Evolutionary conservation across 2,329 filamentous ascomycete species (phyloP), one percentile per base, ranked within the genome.

Genomic region (Setomelanomma holmii): DNA sequence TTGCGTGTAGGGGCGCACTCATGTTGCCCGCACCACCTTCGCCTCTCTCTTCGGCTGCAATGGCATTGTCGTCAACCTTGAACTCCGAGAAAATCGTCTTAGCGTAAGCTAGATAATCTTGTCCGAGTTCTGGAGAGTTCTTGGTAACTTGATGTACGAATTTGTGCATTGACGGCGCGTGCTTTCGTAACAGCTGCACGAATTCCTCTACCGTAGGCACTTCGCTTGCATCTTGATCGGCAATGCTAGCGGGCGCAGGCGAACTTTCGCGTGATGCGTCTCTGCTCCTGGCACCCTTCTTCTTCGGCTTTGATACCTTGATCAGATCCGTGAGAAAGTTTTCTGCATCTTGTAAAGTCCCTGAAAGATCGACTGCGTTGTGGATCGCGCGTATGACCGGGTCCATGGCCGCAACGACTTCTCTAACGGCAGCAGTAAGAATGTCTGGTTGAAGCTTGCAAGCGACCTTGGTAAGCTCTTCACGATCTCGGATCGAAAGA

Each of bases 331-430:
- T 82, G 19, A 93, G 69, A 64, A 95, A 92, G 8, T 76, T 78
- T 67, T 93, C 86, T 1, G 84, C 78, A 30, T 90, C 86, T 33
- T 82, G 81, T 5, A 93, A 73, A 17, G 90, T 89, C 34, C 86
- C 86, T 27, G 84, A 85, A 5, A 93, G 79, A 64, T 93, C 88
- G 20, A 92, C 82, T 2, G 84, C 83, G 47, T 89, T 83, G 68
- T 93, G 90, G 5, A 93, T 78, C 3, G 81, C 77, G 19, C 89
- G 82, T 49, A 95, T 90, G 53, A 92, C 85, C 0, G 89, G 89
- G 45, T 92, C 89, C 60, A 89, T 90, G 1, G 87, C 86, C 0
- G 81, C 78, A 5, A 92, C 83, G 0, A 81, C 73, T 51, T 91
- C 87, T 23, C 84, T 82, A 41, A 93, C 76, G 1, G 85, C 81